Conservation (phyloP, 768 basidiomycete genomes). For the Russula compacta region DNA sequence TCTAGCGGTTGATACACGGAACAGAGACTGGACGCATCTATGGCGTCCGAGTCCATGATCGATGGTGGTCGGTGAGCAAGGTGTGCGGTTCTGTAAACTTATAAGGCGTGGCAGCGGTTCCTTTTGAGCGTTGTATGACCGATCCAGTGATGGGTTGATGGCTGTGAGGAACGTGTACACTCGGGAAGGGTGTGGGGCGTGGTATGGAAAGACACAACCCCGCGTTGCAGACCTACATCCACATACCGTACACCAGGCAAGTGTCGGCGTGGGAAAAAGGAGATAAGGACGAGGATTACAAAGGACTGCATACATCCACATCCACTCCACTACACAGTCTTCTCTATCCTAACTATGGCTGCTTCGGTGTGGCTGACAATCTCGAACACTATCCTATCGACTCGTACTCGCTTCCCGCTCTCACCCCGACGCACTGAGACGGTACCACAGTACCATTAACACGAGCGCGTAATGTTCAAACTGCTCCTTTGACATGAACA, state of each 20-base stretch:
- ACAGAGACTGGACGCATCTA: background rate
- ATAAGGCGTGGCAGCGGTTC: no score
- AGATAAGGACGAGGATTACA: background rate
- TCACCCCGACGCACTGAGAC: background rate
- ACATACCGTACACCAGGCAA: background rate
- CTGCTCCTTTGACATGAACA: constrained; percentile 97
- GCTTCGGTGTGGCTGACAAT: no score
- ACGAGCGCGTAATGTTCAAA: constrained; percentile 83
- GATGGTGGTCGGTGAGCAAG: constrained; percentile 1
- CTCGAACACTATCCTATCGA: no score
- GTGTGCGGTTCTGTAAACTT: background rate
- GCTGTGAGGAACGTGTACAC: background rate
- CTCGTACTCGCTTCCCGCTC: background rate
- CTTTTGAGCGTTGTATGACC: background rate
- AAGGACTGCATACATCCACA: background rate
- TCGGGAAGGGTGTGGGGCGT: background rate
- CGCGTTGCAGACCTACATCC: no score
- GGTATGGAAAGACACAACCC: background rate
- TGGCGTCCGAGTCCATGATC: constrained; percentile 16
- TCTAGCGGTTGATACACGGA: constrained; percentile 11
- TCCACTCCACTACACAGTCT: background rate
- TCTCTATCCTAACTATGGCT: background rate
- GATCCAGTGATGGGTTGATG: background rate
- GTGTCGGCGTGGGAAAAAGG: background rate
- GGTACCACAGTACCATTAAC: constrained; percentile 45